Percentiles rank a stretch among this genome's conserved stretches.
phyloP scores from a whole-genome alignment of 129 eudicot species.

The Gnaphalium uliginosum region DNA sequence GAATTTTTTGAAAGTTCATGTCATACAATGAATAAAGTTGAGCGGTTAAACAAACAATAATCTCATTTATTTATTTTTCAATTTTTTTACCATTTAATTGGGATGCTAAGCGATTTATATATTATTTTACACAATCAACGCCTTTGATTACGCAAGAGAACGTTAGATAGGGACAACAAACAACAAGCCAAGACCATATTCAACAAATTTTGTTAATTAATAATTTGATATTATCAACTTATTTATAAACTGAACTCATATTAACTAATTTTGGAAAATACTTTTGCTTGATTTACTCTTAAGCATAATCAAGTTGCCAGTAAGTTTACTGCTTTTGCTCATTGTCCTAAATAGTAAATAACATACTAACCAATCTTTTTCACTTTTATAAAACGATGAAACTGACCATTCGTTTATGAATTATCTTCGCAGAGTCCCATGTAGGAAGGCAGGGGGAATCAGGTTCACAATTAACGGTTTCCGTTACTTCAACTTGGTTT shows the following conservation, averaged over 20 bases:
- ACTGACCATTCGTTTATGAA: conserved; percentile 21
- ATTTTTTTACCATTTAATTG: not conserved
- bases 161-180: too few relatives aligned
- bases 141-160: not conserved
- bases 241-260: too few relatives aligned
- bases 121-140: not conserved
- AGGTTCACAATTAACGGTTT: conserved; percentile 84
- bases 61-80: not conserved
- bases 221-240: too few relatives aligned
- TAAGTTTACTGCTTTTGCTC: not conserved
- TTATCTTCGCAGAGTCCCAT: conserved; percentile 64
- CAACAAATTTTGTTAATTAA: too few relatives aligned
- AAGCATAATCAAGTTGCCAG: not conserved
- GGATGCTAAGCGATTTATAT: not conserved
- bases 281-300: not conserved
- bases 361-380: too few relatives aligned
- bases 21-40: too few relatives aligned
- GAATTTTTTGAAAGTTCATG: too few relatives aligned
- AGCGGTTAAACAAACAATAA: too few relatives aligned
- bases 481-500: conserved; percentile 86
- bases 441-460: conserved; percentile 76
- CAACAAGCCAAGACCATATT: too few relatives aligned
- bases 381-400: too few relatives aligned
- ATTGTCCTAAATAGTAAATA: too few relatives aligned
- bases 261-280: too few relatives aligned